Percentiles rank a stretch among this genome's conserved stretches.
These are phyloP conservation scores for Termitomyces sp. DNA, from an alignment of 768 basidiomycete genomes.

Conservation along the genomic window DNA sequence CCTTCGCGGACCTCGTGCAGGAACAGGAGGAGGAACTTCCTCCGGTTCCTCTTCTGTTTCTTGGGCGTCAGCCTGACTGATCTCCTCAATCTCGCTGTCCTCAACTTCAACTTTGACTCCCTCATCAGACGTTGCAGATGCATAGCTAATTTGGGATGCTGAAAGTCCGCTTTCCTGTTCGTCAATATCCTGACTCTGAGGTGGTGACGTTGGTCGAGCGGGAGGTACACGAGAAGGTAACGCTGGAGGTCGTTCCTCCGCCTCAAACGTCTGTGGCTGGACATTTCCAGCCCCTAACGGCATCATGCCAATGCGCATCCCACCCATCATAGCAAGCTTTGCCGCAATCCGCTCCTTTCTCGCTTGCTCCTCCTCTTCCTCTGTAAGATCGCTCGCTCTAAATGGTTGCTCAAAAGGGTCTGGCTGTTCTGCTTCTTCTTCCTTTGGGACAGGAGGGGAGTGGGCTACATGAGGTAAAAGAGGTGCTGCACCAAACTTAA, in stretches of 20 bases:
- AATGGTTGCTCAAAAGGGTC: constrained; percentile 13
- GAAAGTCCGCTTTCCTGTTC: constrained; percentile 37
- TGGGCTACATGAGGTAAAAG: constrained; percentile 35
- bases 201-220: constrained; percentile 23
- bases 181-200: constrained; percentile 22
- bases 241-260: constrained; percentile 15
- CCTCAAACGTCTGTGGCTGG: constrained; percentile 26
- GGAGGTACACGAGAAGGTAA: constrained; percentile 15
- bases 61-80: constrained; percentile 47
- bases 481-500: constrained; percentile 68
- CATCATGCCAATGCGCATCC: constrained; percentile 56
- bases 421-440: constrained; percentile 20
- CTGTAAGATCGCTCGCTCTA: constrained; percentile 31
- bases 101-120: constrained; percentile 63
- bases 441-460: constrained; percentile 29
- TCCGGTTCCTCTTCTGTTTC: constrained; percentile 32
- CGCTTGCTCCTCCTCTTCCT: constrained; percentile 62
- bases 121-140: constrained; percentile 43
- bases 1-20: constrained; percentile 33
- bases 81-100: constrained; percentile 71
- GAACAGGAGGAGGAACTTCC: constrained; percentile 51
- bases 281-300: constrained; percentile 31
- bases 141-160: constrained; percentile 24
- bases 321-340: constrained; percentile 51
- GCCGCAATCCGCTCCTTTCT: constrained; percentile 49